Base-by-base conservation (phyloP, 2,329 filamentous ascomycete species). In the Onygenales sp. region DNA sequence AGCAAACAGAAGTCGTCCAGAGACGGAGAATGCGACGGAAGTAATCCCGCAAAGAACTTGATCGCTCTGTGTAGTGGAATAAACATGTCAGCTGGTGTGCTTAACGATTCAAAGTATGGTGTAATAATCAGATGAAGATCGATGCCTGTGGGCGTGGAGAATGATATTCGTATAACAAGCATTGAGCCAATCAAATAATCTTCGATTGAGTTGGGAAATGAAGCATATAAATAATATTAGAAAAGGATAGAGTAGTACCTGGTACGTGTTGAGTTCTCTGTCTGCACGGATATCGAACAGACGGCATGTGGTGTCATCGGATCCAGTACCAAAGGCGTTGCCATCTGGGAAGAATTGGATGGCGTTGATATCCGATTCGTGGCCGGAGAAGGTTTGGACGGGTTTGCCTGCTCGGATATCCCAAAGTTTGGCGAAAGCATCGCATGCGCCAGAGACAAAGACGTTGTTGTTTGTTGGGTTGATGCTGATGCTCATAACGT, bases 331-430 rank as follows among this genome's bases (percentile, higher is more conserved):
- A 67, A 98, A 97, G 31, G 93, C 95, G 71, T 97, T 95, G 57
- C 93, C 93, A 67, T 97, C 94, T 52, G 93, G 93, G 84, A 97
- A 97, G 78, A 97, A 98, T 70, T 97, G 93, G 60, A 98, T 96
- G 63, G 93, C 93, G 72, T 98, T 98, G 78, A 98, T 98, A 67
- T 98, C 93, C 44, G 91, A 96, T 74, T 97, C 93, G 74, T 97
- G 93, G 32, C 93, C 93, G 51, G 93, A 91, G 71, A 98, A 98
- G 2, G 93, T 98, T 78, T 98, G 93, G 51, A 95, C 91, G 61
- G 93, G 94, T 80, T 96, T 96, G 66, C 94, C 92, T 61, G 93
- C 91, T 67, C 93, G 88, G 63, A 97, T 95, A 76, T 98, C 93
- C 93, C 93, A 98, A 54, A 98, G 77, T 76, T 98, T 98, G 54